Percentiles rank a stretch among this genome's conserved stretches.
These are phyloP conservation scores for Phlyctochytrium planicorne DNA, from an alignment of 192 early-diverging fungal species.

Conservation along the genomic window DNA sequence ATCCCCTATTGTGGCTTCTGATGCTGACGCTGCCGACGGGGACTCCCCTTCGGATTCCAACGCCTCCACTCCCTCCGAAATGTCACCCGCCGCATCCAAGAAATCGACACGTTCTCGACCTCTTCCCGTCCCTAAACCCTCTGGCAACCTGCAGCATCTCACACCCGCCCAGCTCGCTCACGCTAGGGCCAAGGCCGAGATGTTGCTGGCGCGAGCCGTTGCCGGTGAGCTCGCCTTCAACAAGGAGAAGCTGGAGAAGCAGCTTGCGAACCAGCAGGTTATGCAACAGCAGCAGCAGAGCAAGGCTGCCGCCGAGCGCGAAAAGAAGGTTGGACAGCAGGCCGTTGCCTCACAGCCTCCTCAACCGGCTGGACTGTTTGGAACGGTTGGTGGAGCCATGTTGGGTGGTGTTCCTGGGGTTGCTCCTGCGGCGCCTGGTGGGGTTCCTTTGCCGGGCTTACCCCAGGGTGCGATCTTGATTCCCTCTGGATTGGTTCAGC, in stretches of 20 bases:
- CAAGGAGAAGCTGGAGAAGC: conserved; percentile 1
- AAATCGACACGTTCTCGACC: too few species aligned
- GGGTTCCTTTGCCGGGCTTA: too few species aligned
- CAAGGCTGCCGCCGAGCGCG: not conserved
- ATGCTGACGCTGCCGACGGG: conserved; percentile 1
- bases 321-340: too few species aligned
- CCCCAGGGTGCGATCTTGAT: too few species aligned
- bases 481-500: too few species aligned
- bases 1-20: not conserved
- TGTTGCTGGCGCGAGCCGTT: not conserved
- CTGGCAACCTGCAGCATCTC: not conserved
- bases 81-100: not conserved
- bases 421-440: too few species aligned
- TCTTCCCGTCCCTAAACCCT: not conserved
- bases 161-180: not conserved
- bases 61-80: too few species aligned
- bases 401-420: too few species aligned
- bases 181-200: not conserved
- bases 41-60: not conserved
- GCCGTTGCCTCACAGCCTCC: too few species aligned
- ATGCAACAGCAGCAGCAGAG: too few species aligned
- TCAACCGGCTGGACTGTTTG: too few species aligned
- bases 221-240: not conserved
- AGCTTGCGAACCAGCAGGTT: not conserved
- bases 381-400: too few species aligned